A percentile compares a stretch with the other conserved stretches of the same genome.
Evolutionary conservation across 345 rosid genomes (phyloP).

Genomic region (Corchorus capsularis): DNA sequence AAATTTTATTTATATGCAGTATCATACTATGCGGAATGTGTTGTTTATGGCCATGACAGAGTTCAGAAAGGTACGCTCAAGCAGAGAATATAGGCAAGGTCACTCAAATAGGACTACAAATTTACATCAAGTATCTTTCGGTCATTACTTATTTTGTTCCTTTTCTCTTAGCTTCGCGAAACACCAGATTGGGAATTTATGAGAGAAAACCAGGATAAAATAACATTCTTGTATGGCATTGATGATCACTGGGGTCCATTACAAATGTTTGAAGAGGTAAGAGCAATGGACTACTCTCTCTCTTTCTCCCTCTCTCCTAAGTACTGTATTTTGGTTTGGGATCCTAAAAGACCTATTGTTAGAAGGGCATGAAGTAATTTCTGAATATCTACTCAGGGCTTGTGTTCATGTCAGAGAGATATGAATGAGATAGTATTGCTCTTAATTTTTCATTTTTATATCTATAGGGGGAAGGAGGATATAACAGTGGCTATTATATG

Average conservation of each 20-base stretch:
- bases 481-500: not conserved
- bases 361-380: conserved; percentile 1
- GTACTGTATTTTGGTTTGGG: not conserved
- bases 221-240: conserved; percentile 67
- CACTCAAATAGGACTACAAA: not conserved
- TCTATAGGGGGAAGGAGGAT: not conserved
- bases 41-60: conserved; percentile 79
- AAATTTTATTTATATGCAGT: conserved; percentile 45
- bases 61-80: conserved; percentile 61
- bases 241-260: conserved; percentile 93
- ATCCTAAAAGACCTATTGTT: not conserved
- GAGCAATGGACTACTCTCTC: conserved; percentile 2
- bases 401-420: not conserved
- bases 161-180: conserved; percentile 57
- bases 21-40: conserved; percentile 69
- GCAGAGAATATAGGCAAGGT: not conserved
- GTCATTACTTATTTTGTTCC: conserved; percentile 21
- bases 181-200: conserved; percentile 77
- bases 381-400: not conserved
- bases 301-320: conserved; percentile 9
- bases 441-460: not conserved
- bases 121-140: not conserved
- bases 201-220: conserved; percentile 55
- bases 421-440: not conserved
- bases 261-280: conserved; percentile 75